Percentiles rank a stretch among this genome's conserved stretches.
Conservation (phyloP, 192 early-diverging fungal genomes). For the Globomyces pollinis-pini region DNA sequence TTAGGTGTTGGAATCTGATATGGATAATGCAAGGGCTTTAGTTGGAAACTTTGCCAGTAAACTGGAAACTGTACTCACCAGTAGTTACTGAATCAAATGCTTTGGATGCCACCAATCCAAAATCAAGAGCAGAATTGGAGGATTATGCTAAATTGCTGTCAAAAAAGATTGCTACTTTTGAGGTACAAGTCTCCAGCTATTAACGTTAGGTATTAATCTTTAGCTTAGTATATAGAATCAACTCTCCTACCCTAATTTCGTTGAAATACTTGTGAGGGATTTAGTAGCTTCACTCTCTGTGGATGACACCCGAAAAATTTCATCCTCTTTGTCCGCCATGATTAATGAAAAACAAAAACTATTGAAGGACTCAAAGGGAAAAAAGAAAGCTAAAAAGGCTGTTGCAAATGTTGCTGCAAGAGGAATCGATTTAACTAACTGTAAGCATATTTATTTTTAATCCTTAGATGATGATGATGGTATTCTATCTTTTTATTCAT, state of each 20-base stretch:
- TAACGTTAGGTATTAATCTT: constrained; percentile 12
- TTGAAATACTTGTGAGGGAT: constrained; percentile 34
- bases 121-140: constrained; percentile 34
- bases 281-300: constrained; percentile 33
- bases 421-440: too few relatives aligned
- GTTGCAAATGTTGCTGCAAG: neutral
- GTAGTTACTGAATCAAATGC: constrained; percentile 6
- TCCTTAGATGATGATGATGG: too few relatives aligned
- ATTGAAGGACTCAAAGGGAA: constrained; percentile 22
- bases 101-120: constrained; percentile 40
- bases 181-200: constrained; percentile 24
- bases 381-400: constrained; percentile 11
- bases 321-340: constrained; percentile 39
- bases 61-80: neutral
- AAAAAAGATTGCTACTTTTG: constrained; percentile 34
- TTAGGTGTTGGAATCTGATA: constrained; percentile 35
- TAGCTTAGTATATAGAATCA: neutral
- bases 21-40: constrained; percentile 43
- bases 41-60: constrained; percentile 22
- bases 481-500: too few relatives aligned
- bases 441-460: too few relatives aligned
- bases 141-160: constrained; percentile 28
- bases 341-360: constrained; percentile 49
- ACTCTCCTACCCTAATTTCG: constrained; percentile 34
- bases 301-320: constrained; percentile 37